phyloP scores from a whole-genome alignment of 768 basidiomycete genomes.

The Mycena metata region DNA sequence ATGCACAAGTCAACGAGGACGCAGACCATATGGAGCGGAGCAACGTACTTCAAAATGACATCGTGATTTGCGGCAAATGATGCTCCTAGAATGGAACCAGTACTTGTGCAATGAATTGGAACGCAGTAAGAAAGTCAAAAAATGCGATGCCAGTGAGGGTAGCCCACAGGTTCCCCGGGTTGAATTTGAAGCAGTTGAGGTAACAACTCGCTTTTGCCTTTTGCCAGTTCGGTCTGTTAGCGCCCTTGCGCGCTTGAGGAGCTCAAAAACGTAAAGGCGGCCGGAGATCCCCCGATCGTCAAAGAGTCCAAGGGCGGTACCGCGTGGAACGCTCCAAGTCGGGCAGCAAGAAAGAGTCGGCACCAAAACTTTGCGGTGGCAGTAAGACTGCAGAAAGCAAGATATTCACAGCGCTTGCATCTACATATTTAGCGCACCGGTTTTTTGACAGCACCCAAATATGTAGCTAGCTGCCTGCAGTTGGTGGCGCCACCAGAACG shows the following conservation, averaged over 20 bases:
- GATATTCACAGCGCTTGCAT: conserved; percentile 32
- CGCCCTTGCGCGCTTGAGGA: background rate
- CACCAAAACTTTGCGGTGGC: conserved; percentile 11
- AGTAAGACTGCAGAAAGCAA: conserved; percentile 13
- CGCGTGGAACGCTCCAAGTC: background rate
- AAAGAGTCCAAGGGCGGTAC: background rate
- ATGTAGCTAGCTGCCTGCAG: background rate
- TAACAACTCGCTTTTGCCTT: background rate
- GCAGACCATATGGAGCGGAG: conserved; percentile 18
- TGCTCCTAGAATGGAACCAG: conserved; percentile 23
- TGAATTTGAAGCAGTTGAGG: conserved; percentile 10
- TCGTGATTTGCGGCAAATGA: conserved; percentile 22
- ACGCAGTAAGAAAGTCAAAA: background rate
- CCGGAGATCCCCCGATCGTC: conserved; percentile 28
- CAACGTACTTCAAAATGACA: conserved; percentile 16
- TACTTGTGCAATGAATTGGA: background rate
- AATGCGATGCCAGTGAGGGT: background rate
- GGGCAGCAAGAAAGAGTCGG: conserved; percentile 7
- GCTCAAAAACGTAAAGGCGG: background rate
- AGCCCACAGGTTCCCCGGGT: too few species aligned
- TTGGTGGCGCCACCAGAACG: background rate
- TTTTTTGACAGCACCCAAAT: conserved; percentile 1
- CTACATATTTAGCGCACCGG: conserved; percentile 16
- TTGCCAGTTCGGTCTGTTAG: background rate
- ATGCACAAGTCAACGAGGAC: conserved; percentile 19